phyloP scores from a whole-genome alignment of 78 protist genomes.

The Tieghemostelium lacteum region DNA sequence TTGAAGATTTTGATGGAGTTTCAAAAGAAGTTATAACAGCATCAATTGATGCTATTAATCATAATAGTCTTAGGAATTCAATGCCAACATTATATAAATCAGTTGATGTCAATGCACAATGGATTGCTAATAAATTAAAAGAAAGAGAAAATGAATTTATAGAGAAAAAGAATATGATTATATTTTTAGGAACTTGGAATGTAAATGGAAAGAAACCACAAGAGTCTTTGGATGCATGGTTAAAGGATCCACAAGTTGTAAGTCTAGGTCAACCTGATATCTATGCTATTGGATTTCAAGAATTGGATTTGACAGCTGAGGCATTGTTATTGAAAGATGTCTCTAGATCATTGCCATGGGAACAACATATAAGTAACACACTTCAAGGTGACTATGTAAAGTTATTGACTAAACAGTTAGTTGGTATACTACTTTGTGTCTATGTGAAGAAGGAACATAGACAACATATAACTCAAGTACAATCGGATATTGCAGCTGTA shows the following conservation, averaged over 20 bases:
- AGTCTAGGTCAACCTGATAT: constrained; percentile 67
- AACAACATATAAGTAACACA: constrained; percentile 29
- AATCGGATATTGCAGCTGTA: constrained; percentile 61
- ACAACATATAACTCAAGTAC: constrained; percentile 53
- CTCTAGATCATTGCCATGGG: constrained; percentile 82
- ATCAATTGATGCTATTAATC: constrained; percentile 19
- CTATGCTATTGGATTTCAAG: constrained; percentile 87
- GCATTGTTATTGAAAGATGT: constrained; percentile 76
- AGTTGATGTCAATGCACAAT: constrained; percentile 46
- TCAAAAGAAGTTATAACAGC: constrained; percentile 57
- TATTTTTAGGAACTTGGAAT: constrained; percentile 86
- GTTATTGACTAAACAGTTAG: constrained; percentile 69
- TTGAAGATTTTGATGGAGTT: constrained; percentile 35
- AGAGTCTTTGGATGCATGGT: constrained; percentile 70
- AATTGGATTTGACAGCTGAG: constrained; percentile 85
- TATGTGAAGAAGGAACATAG: constrained; percentile 70
- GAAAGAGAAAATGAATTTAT: constrained; percentile 69
- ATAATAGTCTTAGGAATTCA: constrained; percentile 12
- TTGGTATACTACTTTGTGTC: constrained; percentile 86
- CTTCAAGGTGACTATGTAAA: constrained; percentile 71
- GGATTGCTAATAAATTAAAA: constrained; percentile 74
- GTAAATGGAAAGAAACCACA: constrained; percentile 86
- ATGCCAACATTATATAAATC: neutral
- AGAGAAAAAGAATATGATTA: constrained; percentile 55
- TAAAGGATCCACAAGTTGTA: constrained; percentile 6